Conservation (phyloP, 2,329 filamentous ascomycete species). For the Monilinia polystroma region DNA sequence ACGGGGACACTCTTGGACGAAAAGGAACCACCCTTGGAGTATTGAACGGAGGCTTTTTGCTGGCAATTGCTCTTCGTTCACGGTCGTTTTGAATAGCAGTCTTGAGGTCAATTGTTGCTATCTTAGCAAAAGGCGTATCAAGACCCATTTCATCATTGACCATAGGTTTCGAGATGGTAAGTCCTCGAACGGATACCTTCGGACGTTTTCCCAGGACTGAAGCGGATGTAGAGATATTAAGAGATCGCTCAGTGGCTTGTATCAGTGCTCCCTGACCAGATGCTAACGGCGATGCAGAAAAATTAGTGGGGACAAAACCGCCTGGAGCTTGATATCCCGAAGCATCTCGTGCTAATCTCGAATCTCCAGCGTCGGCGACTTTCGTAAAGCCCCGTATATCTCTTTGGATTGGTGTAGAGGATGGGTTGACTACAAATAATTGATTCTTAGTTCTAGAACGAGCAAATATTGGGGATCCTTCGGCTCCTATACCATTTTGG, state of each 20-base stretch:
- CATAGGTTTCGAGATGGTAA: constrained; percentile 39
- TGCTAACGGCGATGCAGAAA: constrained; percentile 25
- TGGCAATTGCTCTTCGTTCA: constrained; percentile 34
- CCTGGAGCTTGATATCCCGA: constrained; percentile 37
- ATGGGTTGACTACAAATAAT: constrained; percentile 40
- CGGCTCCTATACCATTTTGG: constrained; percentile 26
- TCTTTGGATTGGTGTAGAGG: constrained; percentile 30
- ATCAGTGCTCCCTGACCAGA: constrained; percentile 26
- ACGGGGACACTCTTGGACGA: constrained; percentile 28
- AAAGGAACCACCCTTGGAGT: constrained; percentile 31
- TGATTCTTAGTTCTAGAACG: constrained; percentile 34
- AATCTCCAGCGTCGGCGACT: constrained; percentile 25
- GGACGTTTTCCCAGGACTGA: constrained; percentile 33
- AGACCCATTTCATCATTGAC: constrained; percentile 23
- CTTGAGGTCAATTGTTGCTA: constrained; percentile 40
- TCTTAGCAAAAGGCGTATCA: constrained; percentile 33
- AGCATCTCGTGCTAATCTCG: constrained; percentile 24
- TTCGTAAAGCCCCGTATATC: constrained; percentile 34
- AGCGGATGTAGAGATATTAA: background rate
- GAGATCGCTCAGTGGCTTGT: constrained; percentile 4
- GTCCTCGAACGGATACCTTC: constrained; percentile 33
- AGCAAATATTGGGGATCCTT: constrained; percentile 35
- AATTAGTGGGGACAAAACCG: constrained; percentile 33
- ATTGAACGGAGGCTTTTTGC: constrained; percentile 32
- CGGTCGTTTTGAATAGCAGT: constrained; percentile 38